A percentile compares a stretch with the other conserved stretches of the same genome.
phyloP scores from a whole-genome alignment of 2,329 filamentous ascomycete genomes.

The Ophiostoma pallidulum region DNA sequence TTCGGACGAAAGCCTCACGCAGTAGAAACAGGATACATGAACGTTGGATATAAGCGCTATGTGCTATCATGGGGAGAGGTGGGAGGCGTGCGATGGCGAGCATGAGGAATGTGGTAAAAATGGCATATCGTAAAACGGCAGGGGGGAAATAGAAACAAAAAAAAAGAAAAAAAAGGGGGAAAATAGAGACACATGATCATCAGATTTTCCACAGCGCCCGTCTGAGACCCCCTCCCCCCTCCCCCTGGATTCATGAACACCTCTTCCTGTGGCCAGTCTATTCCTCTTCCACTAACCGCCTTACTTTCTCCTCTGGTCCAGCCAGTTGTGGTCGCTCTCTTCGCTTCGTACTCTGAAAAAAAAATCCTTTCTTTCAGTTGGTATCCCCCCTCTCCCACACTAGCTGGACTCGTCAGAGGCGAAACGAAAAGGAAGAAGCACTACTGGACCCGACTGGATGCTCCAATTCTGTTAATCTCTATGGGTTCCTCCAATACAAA shows the following conservation, averaged over 20 bases:
- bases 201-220: background rate
- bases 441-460: background rate
- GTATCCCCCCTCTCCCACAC: background rate
- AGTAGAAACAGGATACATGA: no score
- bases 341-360: background rate
- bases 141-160: background rate
- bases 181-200: background rate
- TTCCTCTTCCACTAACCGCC: background rate
- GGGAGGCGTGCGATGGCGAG: no score
- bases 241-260: background rate
- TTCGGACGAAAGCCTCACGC: no score
- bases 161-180: background rate
- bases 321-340: constrained; percentile 6
- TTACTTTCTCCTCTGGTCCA: constrained; percentile 1
- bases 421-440: background rate
- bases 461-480: background rate
- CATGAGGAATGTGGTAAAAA: no score
- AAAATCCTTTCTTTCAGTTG: background rate
- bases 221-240: background rate
- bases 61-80: no score
- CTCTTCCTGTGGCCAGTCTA: background rate
- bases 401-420: background rate
- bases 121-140: background rate
- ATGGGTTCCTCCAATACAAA: background rate
- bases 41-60: no score